Conservation (phyloP, 108 stramenopile genomes). For the Nannochloropsis granulata region DNA sequence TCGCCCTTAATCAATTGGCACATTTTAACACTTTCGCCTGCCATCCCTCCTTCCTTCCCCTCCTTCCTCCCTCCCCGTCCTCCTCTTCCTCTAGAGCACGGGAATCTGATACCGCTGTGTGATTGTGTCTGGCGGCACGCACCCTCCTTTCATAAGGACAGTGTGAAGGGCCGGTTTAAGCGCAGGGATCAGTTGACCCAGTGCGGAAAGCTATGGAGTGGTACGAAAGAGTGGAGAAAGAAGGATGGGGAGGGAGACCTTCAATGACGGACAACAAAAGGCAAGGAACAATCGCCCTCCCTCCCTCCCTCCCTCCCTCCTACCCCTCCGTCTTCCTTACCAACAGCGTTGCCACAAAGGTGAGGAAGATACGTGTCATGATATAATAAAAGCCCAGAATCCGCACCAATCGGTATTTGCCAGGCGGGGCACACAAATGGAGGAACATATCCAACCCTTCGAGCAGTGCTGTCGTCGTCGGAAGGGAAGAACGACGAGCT, state of each 20-base stretch:
- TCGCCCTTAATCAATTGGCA: too few species aligned
- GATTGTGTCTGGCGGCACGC: neutral
- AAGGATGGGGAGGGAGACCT: too few species aligned
- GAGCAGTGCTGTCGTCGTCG: neutral
- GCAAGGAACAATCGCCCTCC: too few species aligned
- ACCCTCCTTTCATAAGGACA: neutral
- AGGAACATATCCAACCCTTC: neutral
- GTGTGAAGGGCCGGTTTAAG: neutral
- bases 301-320: too few species aligned
- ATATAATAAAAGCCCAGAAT: neutral
- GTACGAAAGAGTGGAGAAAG: too few species aligned
- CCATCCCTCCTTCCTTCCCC: neutral
- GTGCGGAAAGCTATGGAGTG: neutral
- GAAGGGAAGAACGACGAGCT: neutral
- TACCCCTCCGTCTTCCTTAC: neutral
- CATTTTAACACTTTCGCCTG: too few species aligned
- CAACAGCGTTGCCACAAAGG: neutral
- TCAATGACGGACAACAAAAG: too few species aligned
- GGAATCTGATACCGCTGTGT: neutral
- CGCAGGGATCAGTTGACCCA: neutral
- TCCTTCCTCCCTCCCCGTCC: neutral
- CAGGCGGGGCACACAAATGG: neutral
- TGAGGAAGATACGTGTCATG: neutral
- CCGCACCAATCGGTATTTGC: neutral
- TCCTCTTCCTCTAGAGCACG: neutral